These are phyloP conservation scores for Ophiostoma australiae DNA, from an alignment of 2,329 filamentous ascomycete genomes.

Conservation along the genomic window DNA sequence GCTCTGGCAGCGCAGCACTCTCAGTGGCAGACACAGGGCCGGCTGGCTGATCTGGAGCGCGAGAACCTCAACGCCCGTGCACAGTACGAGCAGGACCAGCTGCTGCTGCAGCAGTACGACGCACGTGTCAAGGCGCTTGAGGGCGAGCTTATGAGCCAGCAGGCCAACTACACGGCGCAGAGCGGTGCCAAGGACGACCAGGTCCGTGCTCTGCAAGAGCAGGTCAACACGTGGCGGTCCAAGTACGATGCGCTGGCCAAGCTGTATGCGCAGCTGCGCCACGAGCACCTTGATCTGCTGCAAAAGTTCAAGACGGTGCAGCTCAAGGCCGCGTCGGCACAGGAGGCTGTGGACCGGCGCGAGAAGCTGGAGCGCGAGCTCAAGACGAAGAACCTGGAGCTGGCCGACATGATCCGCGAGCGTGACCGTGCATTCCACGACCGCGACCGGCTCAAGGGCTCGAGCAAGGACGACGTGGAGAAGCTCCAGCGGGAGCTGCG, in stretches of 20 bases:
- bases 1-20: constrained; percentile 83
- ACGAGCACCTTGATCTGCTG: constrained; percentile 89
- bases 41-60: constrained; percentile 89
- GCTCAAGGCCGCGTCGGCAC: constrained; percentile 91
- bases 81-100: constrained; percentile 94
- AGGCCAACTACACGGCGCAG: constrained; percentile 79
- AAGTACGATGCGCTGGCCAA: constrained; percentile 97
- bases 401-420: constrained; percentile 98
- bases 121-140: constrained; percentile 90
- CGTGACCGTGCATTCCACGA: constrained; percentile 90
- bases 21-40: constrained; percentile 88
- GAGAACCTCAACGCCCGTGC: constrained; percentile 92
- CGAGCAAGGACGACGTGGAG: constrained; percentile 87
- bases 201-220: constrained; percentile 85
- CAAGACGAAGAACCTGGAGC: constrained; percentile 98
- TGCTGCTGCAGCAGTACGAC: constrained; percentile 96
- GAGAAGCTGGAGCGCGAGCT: constrained; percentile 96
- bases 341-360: constrained; percentile 89
- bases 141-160: constrained; percentile 75
- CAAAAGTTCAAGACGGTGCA: constrained; percentile 96
- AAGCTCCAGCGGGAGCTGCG: constrained; percentile 91
- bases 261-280: constrained; percentile 90
- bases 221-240: constrained; percentile 93
- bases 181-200: constrained; percentile 89
- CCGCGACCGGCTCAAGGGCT: constrained; percentile 78